phyloP scores from a whole-genome alignment of 192 early-diverging fungal species.

The Gaertneriomyces sp. region DNA sequence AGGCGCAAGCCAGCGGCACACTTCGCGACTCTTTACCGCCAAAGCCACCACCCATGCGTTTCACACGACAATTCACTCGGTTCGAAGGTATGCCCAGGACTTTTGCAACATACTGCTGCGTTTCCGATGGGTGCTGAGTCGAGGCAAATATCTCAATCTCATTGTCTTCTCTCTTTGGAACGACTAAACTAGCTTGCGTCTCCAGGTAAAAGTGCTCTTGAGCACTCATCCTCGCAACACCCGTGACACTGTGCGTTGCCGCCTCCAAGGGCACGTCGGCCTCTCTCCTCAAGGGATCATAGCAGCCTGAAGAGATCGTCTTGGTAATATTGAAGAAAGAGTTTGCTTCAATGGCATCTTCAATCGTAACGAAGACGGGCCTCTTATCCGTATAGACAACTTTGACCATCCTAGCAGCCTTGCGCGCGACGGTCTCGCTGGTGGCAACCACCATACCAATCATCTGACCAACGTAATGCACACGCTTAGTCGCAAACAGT shows the following conservation, averaged over 20 bases:
- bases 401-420: slow-evolving; percentile 65
- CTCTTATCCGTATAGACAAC: slow-evolving; percentile 66
- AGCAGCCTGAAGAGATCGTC: slow-evolving; percentile 60
- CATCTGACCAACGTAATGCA: slow-evolving; percentile 68
- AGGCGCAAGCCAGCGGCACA: slow-evolving; percentile 56
- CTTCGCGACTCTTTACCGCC: slow-evolving; percentile 70
- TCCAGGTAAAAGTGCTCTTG: slow-evolving; percentile 92
- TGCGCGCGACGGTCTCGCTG: slow-evolving; percentile 58
- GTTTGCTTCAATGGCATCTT: slow-evolving; percentile 68
- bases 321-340: slow-evolving; percentile 59
- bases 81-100: slow-evolving; percentile 69
- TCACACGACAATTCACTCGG: slow-evolving; percentile 70
- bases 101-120: slow-evolving; percentile 63
- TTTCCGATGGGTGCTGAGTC: slow-evolving; percentile 75
- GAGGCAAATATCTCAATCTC: slow-evolving; percentile 77
- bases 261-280: slow-evolving; percentile 24
- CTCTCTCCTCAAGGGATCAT: slow-evolving; percentile 42
- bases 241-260: slow-evolving; percentile 34
- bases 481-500: slow-evolving; percentile 68
- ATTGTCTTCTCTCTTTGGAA: slow-evolving; percentile 70
- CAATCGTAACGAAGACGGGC: slow-evolving; percentile 70
- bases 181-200: slow-evolving; percentile 64
- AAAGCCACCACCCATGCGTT: slow-evolving; percentile 86
- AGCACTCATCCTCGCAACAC: slow-evolving; percentile 33
- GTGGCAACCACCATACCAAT: slow-evolving; percentile 80